Evolutionary conservation across 257 asterid genomes (phyloP).

Genomic region (Solanum pinnatisectum): DNA sequence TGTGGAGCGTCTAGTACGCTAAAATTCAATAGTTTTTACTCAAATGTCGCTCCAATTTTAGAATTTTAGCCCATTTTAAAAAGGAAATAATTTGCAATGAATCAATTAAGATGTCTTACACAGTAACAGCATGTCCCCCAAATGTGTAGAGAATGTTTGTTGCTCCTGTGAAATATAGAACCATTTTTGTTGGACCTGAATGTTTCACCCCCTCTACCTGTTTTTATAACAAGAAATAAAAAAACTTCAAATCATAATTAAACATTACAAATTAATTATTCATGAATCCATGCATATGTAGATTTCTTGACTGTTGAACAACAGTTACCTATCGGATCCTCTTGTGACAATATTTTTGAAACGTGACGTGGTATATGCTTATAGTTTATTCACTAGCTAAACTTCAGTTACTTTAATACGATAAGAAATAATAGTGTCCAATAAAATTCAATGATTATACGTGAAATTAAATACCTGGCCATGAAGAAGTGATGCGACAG

Average conservation of each 20-base stretch:
- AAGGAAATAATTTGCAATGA: neutral
- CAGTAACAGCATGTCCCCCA: constrained; percentile 97
- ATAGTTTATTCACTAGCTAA: too few species aligned
- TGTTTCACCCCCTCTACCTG: constrained; percentile 76
- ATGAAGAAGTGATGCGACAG: constrained; percentile 76
- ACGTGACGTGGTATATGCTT: too few species aligned
- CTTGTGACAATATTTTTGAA: too few species aligned
- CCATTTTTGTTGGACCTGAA: constrained; percentile 72
- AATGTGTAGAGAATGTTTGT: constrained; percentile 92
- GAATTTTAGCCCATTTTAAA: neutral
- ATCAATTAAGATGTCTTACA: constrained; percentile 40
- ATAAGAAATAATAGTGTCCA: neutral
- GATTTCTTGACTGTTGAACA: neutral
- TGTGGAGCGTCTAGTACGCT: neutral
- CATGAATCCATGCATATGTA: neutral
- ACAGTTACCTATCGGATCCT: neutral
- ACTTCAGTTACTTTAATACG: neutral
- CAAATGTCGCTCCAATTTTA: neutral
- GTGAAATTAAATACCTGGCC: constrained; percentile 51
- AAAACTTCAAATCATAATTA: neutral
- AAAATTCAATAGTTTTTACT: neutral
- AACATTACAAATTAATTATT: neutral
- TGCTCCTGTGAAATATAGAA: constrained; percentile 83
- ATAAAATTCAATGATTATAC: neutral
- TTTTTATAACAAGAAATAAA: neutral